Base-by-base conservation (phyloP, 306 rosid genomes). In the Gastrolobium bilobum region DNA sequence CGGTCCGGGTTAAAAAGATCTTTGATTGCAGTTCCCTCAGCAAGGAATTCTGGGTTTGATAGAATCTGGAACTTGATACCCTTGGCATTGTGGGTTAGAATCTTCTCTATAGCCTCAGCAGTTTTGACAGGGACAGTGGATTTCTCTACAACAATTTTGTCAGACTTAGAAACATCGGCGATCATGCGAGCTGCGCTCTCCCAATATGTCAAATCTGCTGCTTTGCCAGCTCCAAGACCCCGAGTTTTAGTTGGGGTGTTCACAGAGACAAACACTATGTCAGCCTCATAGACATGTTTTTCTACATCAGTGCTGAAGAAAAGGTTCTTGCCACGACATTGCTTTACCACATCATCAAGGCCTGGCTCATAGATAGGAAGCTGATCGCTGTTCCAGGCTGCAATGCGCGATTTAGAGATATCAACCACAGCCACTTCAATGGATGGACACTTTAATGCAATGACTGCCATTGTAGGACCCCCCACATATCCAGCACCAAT, bases 401-500 rank as follows among this genome's bases (percentile, higher is more conserved):
- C 82, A 82, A 93, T 93, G 59, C 98, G 84, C 66, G 93, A 73
- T 40, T 87, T 87, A 2, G 93, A 86, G 77, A 93, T 91, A 68
- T 93, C 98, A 31, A 93, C 98, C 26, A 93, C 98, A 69, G 82
- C 97, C 70, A 93, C 98, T 82, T 91, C 90, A 78, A 91, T 70
- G 31, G 88, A 53, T 7, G 98, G 97, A 83, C 96, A 91, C 86
- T 94, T 91, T 0, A 91, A 85, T 44, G 98, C 98, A 81, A 94
- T 94, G 71, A 94, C 93, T 2, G 98, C 98, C 98, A 94, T 91
- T 71, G 97, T 94, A 4, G 98, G 98, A 26, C 98, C 98, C 44
- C 98, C 98, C 2, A 94, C 98, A 81, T 94, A 94, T 77, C 98
- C 97, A 43, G 98, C 98, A 80, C 98, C 98, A 87, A 94, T 94